Base-by-base conservation (phyloP, 257 asterid genomes). In the Craterostigma plantagineum region DNA sequence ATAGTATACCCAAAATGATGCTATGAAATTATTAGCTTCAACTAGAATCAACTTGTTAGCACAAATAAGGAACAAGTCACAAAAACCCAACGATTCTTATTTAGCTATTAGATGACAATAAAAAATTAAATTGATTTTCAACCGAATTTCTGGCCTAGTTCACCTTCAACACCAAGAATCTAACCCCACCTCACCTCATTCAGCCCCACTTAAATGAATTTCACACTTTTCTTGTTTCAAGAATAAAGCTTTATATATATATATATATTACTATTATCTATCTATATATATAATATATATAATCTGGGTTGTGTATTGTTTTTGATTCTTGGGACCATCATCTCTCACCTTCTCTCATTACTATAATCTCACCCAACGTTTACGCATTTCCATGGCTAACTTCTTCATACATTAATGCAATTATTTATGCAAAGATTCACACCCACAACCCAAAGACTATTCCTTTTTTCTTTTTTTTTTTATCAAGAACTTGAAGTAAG, bases 271-370 rank as follows among this genome's bases (percentile, higher is more conserved):
- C 7, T 6, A 34, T 52, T 38, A 62, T 23, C 2, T 23, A 6
- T 23, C 2, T 23, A 23, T 23, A 16, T 51, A 14, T 8, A 7
- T 34, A 34, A 52, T 54, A 39, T 47, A 38, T 45, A 33, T 51
- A 50, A 43, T 48, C 38, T 43, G n/a, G 48, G 40, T 43, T 55
- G 15, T 42, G 16, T 43, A 61, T 36, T 59, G 48, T 15, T 48
- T 68, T 58, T 55, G 56, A 43, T 56, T 59, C 34, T 48, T 17
- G 75, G 73, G 73, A 59, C 79, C 73, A 68, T 58, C 73, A 68
- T 58, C 62, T 48, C 62, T 52, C 78, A 61, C 77, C 73, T 60
- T 61, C 73, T 48, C 62, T 63, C 63, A 56, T 63, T 59, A 62
- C 47, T 50, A 15, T 52, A 61, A 34, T 55, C 54, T 14, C 42